These are phyloP conservation scores for Aspergillus sp. DNA, from an alignment of 2,329 filamentous ascomycete species.

Conservation along the genomic window DNA sequence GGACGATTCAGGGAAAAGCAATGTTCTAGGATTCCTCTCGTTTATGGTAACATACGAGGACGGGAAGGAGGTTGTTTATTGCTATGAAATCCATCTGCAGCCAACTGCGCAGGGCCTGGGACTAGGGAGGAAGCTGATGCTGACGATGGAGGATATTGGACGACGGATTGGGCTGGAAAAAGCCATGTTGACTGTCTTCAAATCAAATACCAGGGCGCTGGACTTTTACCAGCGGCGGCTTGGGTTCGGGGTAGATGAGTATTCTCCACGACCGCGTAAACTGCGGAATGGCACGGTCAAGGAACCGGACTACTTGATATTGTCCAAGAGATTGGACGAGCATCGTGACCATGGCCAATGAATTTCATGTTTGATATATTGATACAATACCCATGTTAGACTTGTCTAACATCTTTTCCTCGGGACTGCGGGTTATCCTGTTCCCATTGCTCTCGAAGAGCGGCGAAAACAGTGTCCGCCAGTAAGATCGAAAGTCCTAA, in stretches of 20 bases:
- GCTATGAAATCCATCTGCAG: constrained; percentile 54
- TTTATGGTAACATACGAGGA: constrained; percentile 53
- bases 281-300: constrained; percentile 44
- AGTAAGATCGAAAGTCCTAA: constrained; percentile 78
- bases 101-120: constrained; percentile 40
- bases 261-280: constrained; percentile 42
- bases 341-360: neutral
- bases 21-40: constrained; percentile 40
- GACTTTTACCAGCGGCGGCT: constrained; percentile 42
- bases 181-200: constrained; percentile 55
- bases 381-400: constrained; percentile 42
- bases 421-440: constrained; percentile 81
- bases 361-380: neutral
- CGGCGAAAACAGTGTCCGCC: constrained; percentile 79
- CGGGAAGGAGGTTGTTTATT: constrained; percentile 50
- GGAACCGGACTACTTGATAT: constrained; percentile 45
- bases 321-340: constrained; percentile 39
- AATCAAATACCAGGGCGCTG: constrained; percentile 40
- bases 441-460: constrained; percentile 89
- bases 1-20: neutral
- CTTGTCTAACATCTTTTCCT: constrained; percentile 79
- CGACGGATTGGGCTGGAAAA: constrained; percentile 42
- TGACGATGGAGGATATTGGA: constrained; percentile 42
- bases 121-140: constrained; percentile 45
- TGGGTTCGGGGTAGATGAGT: constrained; percentile 47